Evolutionary conservation across 1,284 basidiomycete genomes (phyloP), one percentile per base, ranked within the genome.

Genomic region (Tetrapyrgos nigripes): DNA sequence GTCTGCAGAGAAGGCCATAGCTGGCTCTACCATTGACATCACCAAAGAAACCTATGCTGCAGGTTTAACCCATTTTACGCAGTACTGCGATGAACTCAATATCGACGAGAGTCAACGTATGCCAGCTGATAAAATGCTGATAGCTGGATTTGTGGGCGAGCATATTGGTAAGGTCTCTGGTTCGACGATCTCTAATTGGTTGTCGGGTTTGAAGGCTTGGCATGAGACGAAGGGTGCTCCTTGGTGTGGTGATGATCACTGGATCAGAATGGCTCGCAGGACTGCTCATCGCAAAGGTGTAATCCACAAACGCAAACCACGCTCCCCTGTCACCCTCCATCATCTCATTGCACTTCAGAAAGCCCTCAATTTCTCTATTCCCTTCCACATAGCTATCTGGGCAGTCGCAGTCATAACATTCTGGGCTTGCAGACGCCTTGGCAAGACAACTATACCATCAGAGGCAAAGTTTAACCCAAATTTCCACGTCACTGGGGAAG

Each of bases 11-110:
- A 14, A 37, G 17, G 47, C 26, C 2, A 26, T 40, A 8, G 31
- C 8, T 13, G 35, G 29, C 1, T 8, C 33, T n/a, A 33, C 23
- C n/a, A 10, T 55, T 2, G 19, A 31, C 24, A 10, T 10, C 10
- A 71, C 73, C 11, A 67, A 59, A 3, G 48, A 53, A 1, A 66
- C 66, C 1, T 78, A 77, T 44, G 75, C 65, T 2, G 70, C 76
- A 0, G 76, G 75, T 2, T 61, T 76, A 0, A 66, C 75, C 0
- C 64, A 68, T 0, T 79, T 75, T 55, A 62, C 64, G 1, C 69
- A 77, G 48, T 76, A 73, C 54, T 78, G 75, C 50, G 70, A 79
- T 64, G 27, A 57, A n/a, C 1, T 43, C 55, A 24, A 47, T 0
- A 66, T 78, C 3, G 40, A 61, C 1, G 74, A 79, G 48, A 40